Percentiles rank a stretch among this genome's conserved stretches.
Evolutionary conservation across 768 basidiomycete genomes (phyloP).

Genomic region (Melanogaster broomeanus): DNA sequence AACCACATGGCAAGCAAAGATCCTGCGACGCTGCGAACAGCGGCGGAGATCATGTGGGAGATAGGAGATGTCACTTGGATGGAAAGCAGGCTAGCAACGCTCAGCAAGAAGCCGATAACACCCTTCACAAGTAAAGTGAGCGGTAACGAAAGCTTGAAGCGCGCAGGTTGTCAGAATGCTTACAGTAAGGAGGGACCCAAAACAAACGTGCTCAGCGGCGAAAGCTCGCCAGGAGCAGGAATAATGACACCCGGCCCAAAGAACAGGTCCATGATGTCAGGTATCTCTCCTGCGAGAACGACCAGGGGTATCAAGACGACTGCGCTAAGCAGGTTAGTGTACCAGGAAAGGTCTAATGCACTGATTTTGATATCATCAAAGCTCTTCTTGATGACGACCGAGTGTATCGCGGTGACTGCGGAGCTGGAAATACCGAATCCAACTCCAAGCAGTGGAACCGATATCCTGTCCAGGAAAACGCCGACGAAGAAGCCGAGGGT

Average conservation of each 20-base stretch:
- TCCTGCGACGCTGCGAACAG: conserved; percentile 92
- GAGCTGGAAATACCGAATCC: conserved; percentile 83
- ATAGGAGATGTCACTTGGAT: conserved; percentile 98
- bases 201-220: conserved; percentile 63
- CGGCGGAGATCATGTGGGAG: conserved; percentile 96
- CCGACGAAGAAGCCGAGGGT: conserved; percentile 92
- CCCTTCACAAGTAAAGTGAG: conserved; percentile 50
- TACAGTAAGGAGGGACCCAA: conserved; percentile 78
- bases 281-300: conserved; percentile 73
- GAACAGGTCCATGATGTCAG: conserved; percentile 62
- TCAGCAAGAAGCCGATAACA: conserved; percentile 89
- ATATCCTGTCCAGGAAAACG: conserved; percentile 74
- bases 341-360: conserved; percentile 87
- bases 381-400: conserved; percentile 91
- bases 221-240: conserved; percentile 40
- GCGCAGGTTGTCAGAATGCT: conserved; percentile 23
- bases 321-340: conserved; percentile 84
- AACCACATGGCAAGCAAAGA: conserved; percentile 80
- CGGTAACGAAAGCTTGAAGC: conserved; percentile 2
- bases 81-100: conserved; percentile 87
- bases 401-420: conserved; percentile 85
- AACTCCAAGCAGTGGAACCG: conserved; percentile 64
- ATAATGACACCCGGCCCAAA: conserved; percentile 44
- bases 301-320: conserved; percentile 72
- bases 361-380: conserved; percentile 80